These are phyloP conservation scores for Nitzschia inconspicua DNA, from an alignment of 108 stramenopile genomes.

Conservation along the genomic window DNA sequence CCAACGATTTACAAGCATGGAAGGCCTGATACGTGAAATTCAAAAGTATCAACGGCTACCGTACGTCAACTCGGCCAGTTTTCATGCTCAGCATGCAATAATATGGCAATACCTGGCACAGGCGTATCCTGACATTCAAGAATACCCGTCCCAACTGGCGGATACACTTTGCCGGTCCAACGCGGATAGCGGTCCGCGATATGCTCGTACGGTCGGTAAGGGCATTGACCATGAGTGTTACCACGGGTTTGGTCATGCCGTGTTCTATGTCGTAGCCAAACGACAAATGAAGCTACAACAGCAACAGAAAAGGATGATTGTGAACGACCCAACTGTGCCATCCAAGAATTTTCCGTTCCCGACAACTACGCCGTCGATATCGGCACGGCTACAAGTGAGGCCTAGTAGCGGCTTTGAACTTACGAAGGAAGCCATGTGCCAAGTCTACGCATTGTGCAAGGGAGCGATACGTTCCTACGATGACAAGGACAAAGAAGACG, in stretches of 20 bases:
- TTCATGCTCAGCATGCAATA: slow-evolving; percentile 8
- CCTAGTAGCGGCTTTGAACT: slow-evolving; percentile 1
- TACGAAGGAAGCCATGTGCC: neutral
- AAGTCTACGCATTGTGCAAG: neutral
- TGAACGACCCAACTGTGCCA: neutral
- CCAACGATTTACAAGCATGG: no score
- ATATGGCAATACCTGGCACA: neutral
- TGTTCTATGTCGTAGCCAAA: slow-evolving; percentile 3
- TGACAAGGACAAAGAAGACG: neutral
- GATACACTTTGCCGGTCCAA: neutral
- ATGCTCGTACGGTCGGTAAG: neutral
- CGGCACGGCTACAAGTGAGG: no score
- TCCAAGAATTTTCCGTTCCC: neutral
- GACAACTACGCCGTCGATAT: no score
- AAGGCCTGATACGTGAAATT: neutral
- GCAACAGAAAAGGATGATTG: neutral
- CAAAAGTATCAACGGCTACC: neutral
- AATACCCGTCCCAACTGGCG: neutral
- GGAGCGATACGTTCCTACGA: neutral
- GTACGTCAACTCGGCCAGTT: slow-evolving; percentile 1
- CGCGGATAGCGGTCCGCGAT: neutral
- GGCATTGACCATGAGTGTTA: slow-evolving; percentile 8
- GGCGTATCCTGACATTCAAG: no score
- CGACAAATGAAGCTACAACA: neutral
- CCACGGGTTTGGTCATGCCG: slow-evolving; percentile 6